Evolutionary conservation across 768 basidiomycete genomes (phyloP), one percentile per base, ranked within the genome.

Genomic region (Termitomyces sp.): DNA sequence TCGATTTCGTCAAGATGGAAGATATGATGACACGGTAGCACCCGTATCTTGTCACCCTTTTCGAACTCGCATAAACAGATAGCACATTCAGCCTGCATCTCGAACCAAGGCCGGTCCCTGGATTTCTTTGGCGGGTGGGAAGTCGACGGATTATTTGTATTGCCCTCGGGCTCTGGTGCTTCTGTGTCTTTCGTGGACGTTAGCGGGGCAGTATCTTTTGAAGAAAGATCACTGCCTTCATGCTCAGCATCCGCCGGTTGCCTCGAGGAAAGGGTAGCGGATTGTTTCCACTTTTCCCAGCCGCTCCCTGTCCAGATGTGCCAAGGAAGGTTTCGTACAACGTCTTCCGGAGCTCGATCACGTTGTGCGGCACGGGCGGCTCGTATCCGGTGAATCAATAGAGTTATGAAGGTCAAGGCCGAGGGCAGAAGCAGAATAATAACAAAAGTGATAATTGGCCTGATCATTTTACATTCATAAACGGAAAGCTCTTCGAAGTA

Each of bases 1-100:
- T 95, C 94, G 42, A 97, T 85, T 72, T 98, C 96, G 39, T 88
- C 82, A 49, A 92, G 83, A 74, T 98, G 96, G 76, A 97, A 98
- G 57, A 98, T 87, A 71, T 98, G 96, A 51, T 91, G 90, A 69
- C 96, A 98, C 1, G 96, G 96, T 44, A 98, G 71, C 55, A 96
- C 92, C 66, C 96, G 85, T 46, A 98, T 92, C 67, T 86, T 84
- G 71, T 98, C 96, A 3, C 95, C 95, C 69, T 87, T 87, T 44
- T 78, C 85, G 67, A 98, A 98, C 63, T 89, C 85, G 61, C 84
- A 91, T 59, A 98, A 81, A 71, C 96, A 98, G 58, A 98, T 98
- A 38, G 94, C 92, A 69, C 96, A 98, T 72, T 98, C 94, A 57
- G 82, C 70, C 68, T 95, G 92, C 3, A 81, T 74, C 70, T 90